phyloP scores from a whole-genome alignment of 2,329 filamentous ascomycete species.

The Colletotrichum sojae region DNA sequence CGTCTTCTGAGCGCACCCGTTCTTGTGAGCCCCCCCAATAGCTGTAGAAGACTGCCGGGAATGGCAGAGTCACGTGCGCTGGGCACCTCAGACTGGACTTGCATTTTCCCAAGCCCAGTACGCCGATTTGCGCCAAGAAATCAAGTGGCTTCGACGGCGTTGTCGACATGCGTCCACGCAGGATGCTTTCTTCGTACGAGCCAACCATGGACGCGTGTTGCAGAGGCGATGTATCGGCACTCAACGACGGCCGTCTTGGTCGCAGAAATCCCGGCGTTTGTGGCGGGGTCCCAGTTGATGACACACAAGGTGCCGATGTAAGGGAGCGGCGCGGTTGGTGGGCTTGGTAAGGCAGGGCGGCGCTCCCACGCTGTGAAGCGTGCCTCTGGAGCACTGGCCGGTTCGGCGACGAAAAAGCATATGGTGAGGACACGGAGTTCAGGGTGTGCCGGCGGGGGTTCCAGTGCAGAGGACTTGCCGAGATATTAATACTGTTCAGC shows the following conservation, averaged over 20 bases:
- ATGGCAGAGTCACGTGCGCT: slow-evolving; percentile 89
- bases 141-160: slow-evolving; percentile 92
- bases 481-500: slow-evolving; percentile 65
- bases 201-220: slow-evolving; percentile 97
- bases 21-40: slow-evolving; percentile 79
- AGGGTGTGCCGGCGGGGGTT: slow-evolving; percentile 78
- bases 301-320: slow-evolving; percentile 68
- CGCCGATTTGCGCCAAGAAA: slow-evolving; percentile 95
- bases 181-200: slow-evolving; percentile 96
- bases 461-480: slow-evolving; percentile 49
- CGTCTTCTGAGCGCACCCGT: slow-evolving; percentile 79
- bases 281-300: slow-evolving; percentile 58
- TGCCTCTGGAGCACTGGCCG: slow-evolving; percentile 42
- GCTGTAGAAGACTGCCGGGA: slow-evolving; percentile 96
- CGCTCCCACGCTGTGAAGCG: slow-evolving; percentile 68
- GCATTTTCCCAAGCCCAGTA: slow-evolving; percentile 90
- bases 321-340: slow-evolving; percentile 85
- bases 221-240: slow-evolving; percentile 81
- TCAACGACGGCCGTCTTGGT: slow-evolving; percentile 77
- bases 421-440: slow-evolving; percentile 70
- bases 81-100: slow-evolving; percentile 89
- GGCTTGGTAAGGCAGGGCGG: slow-evolving; percentile 77
- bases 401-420: slow-evolving; percentile 56
- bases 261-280: slow-evolving; percentile 66
- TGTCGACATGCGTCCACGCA: slow-evolving; percentile 96